Evolutionary conservation across 148 eudicot genomes (phyloP).

Genomic region (Camellia lanceoleosa): DNA sequence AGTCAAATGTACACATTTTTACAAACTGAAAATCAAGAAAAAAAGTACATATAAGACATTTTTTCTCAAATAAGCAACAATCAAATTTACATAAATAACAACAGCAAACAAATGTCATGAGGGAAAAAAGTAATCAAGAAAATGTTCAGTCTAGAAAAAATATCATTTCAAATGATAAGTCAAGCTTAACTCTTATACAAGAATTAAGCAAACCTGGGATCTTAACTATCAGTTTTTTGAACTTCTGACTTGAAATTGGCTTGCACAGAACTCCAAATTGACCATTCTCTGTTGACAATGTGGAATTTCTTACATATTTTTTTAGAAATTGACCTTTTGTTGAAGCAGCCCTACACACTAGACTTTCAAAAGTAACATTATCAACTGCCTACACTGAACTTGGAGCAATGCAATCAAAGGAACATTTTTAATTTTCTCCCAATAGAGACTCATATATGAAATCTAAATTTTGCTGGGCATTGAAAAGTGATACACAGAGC

Average conservation of each 20-base stretch:
- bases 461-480: too few species aligned
- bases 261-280: too few species aligned
- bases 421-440: neutral
- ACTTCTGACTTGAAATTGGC: too few species aligned
- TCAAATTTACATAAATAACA: neutral
- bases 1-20: slow-evolving; percentile 54
- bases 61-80: neutral
- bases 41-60: neutral
- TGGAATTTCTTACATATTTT: neutral
- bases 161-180: neutral
- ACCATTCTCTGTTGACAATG: neutral
- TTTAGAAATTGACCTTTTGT: neutral
- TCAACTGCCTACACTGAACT: neutral
- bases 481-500: too few species aligned
- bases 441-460: too few species aligned
- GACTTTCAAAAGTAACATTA: neutral
- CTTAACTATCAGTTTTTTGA: neutral
- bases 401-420: neutral
- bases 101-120: neutral
- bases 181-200: neutral
- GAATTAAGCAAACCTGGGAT: neutral
- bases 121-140: neutral
- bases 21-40: slow-evolving; percentile 52
- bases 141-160: neutral
- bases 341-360: neutral